Conservation (phyloP, 192 early-diverging fungal species). For the Coemansia sp. region DNA sequence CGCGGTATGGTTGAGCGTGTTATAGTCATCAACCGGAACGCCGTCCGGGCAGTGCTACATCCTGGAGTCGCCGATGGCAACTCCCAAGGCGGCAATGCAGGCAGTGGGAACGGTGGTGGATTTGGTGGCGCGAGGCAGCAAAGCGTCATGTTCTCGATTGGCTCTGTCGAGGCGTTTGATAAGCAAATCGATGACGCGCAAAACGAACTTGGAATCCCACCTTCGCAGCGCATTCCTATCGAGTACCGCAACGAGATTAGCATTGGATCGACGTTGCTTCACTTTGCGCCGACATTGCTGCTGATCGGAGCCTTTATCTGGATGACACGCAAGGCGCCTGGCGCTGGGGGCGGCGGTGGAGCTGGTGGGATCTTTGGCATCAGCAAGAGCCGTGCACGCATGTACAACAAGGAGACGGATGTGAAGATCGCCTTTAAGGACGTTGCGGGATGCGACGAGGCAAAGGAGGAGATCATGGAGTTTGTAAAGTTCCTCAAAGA, state of each 20-base stretch:
- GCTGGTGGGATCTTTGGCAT: conserved; percentile 92
- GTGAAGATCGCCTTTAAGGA: conserved; percentile 98
- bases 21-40: conserved; percentile 83
- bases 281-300: conserved; percentile 91
- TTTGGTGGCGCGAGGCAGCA: conserved; percentile 7
- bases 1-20: conserved; percentile 90
- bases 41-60: conserved; percentile 76
- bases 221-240: conserved; percentile 88
- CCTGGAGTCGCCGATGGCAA: background rate
- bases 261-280: conserved; percentile 70
- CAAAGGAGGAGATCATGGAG: conserved; percentile 99
- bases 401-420: conserved; percentile 97
- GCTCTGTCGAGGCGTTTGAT: conserved; percentile 93
- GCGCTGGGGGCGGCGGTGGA: conserved; percentile 62
- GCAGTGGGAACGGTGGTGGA: background rate
- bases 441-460: conserved; percentile 98
- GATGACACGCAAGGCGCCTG: conserved; percentile 78
- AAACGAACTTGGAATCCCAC: conserved; percentile 85
- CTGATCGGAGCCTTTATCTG: conserved; percentile 86
- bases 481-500: conserved; percentile 99
- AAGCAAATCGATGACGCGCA: conserved; percentile 87
- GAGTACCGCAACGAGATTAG: conserved; percentile 84
- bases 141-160: conserved; percentile 79
- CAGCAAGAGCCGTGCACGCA: conserved; percentile 90
- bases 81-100: background rate